Evolutionary conservation across 2,329 filamentous ascomycete genomes (phyloP), one percentile per base, ranked within the genome.

Genomic region (Penicillium sp.): DNA sequence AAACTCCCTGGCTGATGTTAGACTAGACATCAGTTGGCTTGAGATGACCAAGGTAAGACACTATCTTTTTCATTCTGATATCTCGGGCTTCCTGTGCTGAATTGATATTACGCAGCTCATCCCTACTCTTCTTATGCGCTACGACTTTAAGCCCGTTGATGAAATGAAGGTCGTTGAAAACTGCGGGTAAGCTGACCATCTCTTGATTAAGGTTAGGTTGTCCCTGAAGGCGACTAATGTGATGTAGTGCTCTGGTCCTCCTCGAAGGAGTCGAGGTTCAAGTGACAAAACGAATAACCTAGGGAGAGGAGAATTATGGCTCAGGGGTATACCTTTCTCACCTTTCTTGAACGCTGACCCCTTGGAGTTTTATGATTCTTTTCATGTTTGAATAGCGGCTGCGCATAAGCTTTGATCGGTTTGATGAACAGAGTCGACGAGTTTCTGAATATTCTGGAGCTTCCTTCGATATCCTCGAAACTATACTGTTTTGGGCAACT

Each of bases 1-100:
- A 13, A 8, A 2, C 2, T 35, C 2, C 4, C 7, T 22, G 1
- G 5, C 49, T 51, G 10, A 51, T 13, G 22, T 22, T 0, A 10
- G n/a, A 51, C 8, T 17, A 51, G 49, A 51, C 12, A 51, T 51
- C 35, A 51, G 49, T n/a, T 51, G 49, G 30, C 28, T 51, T 35
- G 49, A 51, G 12, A 35, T 35, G 49, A 35, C 28, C 30, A 51
- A 51, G 49, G 49, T 51, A 35, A 30, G 24, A 10, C 15, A 13
- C 10, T 35, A 17, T 30, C 10, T 3, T 35, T 17, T 17, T 3
- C 5, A 15, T 51, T 35, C 13, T 22, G 6, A 22, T 33, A 35
- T 35, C n/a, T 15, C 4, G 9, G 10, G 19, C 2, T 13, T 9
- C 28, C 6, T n/a, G 8, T 19, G 28, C n/a, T 51, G 17, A 33